A percentile compares a stretch with the other conserved stretches of the same genome.
These are phyloP conservation scores for Oldenlandia corymbosa DNA, from an alignment of 257 asterid species.

Conservation along the genomic window DNA sequence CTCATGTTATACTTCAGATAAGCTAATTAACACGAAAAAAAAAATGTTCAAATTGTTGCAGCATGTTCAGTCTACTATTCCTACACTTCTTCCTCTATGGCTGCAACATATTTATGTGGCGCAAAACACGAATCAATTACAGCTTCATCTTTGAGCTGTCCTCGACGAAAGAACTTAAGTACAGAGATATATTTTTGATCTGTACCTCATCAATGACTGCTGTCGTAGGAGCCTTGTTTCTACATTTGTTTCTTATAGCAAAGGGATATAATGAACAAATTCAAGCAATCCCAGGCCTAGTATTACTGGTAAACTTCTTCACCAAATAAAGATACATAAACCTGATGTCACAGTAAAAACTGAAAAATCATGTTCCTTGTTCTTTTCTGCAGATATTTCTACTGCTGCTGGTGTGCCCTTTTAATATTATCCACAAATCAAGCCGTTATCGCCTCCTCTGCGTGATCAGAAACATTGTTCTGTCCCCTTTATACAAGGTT, in stretches of 20 bases:
- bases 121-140: conserved; percentile 70
- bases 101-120: conserved; percentile 91
- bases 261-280: conserved; percentile 59
- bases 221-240: conserved; percentile 58
- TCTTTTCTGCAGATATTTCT: conserved; percentile 37
- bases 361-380: background rate
- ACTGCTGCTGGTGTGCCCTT: conserved; percentile 56
- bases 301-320: conserved; percentile 53
- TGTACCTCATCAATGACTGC: conserved; percentile 67
- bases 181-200: conserved; percentile 71
- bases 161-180: conserved; percentile 61
- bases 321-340: background rate
- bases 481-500: conserved; percentile 87
- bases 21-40: background rate
- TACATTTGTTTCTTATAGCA: conserved; percentile 63
- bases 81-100: conserved; percentile 80
- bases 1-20: background rate
- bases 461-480: conserved; percentile 58
- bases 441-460: conserved; percentile 67
- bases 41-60: conserved; percentile 30
- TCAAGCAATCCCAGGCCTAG: conserved; percentile 71
- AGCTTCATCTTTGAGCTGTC: conserved; percentile 79
- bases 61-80: conserved; percentile 82
- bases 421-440: conserved; percentile 74
- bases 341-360: background rate